Evolutionary conservation across 495 filamentous ascomycete species (phyloP).

Genomic region (Pseudevernia furfuracea): DNA sequence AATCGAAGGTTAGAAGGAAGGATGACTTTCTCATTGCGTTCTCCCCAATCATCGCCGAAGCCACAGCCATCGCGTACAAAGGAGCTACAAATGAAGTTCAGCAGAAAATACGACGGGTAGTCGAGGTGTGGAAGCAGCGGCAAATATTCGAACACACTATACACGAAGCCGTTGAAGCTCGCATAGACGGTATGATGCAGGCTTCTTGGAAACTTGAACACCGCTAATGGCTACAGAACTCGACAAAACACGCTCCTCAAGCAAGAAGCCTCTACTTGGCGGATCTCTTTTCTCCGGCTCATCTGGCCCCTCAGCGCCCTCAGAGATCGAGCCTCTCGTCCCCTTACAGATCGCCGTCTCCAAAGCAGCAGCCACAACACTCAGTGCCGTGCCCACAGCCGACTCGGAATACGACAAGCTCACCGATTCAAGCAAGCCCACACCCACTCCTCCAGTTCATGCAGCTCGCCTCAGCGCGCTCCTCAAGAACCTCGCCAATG

Average conservation of each 20-base stretch:
- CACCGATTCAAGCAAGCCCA: constrained; percentile 53
- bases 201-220: constrained; percentile 5
- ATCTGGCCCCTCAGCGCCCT: constrained; percentile 52
- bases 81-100: constrained; percentile 76
- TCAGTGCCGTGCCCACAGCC: constrained; percentile 56
- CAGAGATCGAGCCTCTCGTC: constrained; percentile 67
- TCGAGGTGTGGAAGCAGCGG: constrained; percentile 89
- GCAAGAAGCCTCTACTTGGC: constrained; percentile 58
- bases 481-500: constrained; percentile 77
- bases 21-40: constrained; percentile 89
- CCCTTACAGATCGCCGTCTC: constrained; percentile 62
- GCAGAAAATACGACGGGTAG: constrained; percentile 74
- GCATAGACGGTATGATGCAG: constrained; percentile 59
- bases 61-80: constrained; percentile 75
- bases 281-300: constrained; percentile 59
- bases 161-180: constrained; percentile 66
- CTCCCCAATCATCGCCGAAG: constrained; percentile 82
- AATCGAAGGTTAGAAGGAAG: constrained; percentile 83
- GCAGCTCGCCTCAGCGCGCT: constrained; percentile 83
- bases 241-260: constrained; percentile 62
- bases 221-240: constrained; percentile 48
- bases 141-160: constrained; percentile 75
- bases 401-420: constrained; percentile 76
- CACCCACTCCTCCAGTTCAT: constrained; percentile 77
- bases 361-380: constrained; percentile 57